Base-by-base conservation (phyloP, 345 rosid species). In the Odontarrhena argentea region DNA sequence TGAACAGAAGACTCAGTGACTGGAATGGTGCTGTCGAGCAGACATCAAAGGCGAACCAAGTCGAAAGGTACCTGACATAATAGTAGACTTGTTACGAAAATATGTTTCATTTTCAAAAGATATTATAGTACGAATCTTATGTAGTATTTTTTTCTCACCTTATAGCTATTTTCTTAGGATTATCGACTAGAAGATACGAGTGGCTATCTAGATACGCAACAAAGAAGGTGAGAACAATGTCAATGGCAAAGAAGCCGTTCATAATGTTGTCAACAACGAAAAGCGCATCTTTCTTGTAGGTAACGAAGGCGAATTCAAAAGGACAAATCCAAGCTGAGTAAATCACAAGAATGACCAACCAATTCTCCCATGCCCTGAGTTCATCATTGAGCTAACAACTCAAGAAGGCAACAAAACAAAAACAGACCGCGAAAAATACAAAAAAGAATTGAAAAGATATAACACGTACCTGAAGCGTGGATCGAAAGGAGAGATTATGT, bases 291-390 rank as follows among this genome's bases (percentile, higher is more conserved):
- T 81, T 83, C 82, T 84, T 77, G 82, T 85, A 87, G 24, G 90
- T 57, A 45, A 90, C 67, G 74, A 93, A 93, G 6, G 96, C 94
- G 15, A 93, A 83, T 73, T 90, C 92, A 51, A 93, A 90, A 35
- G 98, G 98, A 80, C 83, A 85, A 72, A 90, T 85, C 98, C 98
- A 93, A 53, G 98, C 98, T 7, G 96, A 93, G 78, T 93, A 93
- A 37, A 93, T 74, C 64, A 93, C 98, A 6, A 93, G 87, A 66
- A 88, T 74, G 63, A 93, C 81, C 48, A 93, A 80, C 87, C 89
- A 84, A 87, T 84, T 85, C 89, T 90, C 89, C 98, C 98, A 93
- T 71, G 88, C 89, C 87, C 98, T 92, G 96, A 58, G 55, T 70
- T 5, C 18, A 72, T 75, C 74, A 60, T 75, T 65, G 76, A 78